These are phyloP conservation scores for Coniella vitis DNA, from an alignment of 2,329 filamentous ascomycete species.

Conservation along the genomic window DNA sequence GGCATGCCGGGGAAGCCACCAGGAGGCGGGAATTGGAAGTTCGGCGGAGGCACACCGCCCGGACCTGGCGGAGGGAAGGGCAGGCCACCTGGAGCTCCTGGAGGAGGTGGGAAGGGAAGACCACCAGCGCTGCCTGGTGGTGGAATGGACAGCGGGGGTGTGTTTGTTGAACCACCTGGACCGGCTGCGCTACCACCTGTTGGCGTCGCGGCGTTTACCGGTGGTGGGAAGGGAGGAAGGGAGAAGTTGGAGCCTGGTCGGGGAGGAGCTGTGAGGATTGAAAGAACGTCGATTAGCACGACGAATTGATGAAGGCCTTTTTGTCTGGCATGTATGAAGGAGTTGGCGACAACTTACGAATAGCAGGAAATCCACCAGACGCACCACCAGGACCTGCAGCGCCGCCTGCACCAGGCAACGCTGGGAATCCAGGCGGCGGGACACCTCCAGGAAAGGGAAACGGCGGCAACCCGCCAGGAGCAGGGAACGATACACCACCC, in stretches of 20 bases:
- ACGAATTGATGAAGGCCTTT: too few relatives aligned
- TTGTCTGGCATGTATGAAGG: too few relatives aligned
- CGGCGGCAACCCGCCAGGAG: conserved; percentile 24
- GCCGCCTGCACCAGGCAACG: conserved; percentile 18
- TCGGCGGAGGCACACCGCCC: conserved; percentile 37
- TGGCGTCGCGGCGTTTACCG: conserved; percentile 6
- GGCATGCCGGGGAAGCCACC: conserved; percentile 32
- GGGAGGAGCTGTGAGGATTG: background rate
- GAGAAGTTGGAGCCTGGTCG: conserved; percentile 22
- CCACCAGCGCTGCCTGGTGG: conserved; percentile 30
- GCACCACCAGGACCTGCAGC: background rate
- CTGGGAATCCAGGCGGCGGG: conserved; percentile 21
- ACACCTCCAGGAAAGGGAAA: conserved; percentile 24
- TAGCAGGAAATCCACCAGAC: conserved; percentile 2
- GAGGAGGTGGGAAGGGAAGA: conserved; percentile 45
- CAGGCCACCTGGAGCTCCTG: conserved; percentile 23
- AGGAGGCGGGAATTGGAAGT: conserved; percentile 39
- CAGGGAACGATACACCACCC: too few relatives aligned
- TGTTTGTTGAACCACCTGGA: conserved; percentile 10
- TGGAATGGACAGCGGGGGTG: conserved; percentile 28
- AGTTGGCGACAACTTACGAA: conserved; percentile 16
- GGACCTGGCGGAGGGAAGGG: conserved; percentile 18
- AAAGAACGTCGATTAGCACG: too few relatives aligned
- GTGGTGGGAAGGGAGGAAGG: conserved; percentile 29
- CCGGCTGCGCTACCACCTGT: too few relatives aligned